Conservation (phyloP, 305 asterid genomes). For the Plantago lanceolata region DNA sequence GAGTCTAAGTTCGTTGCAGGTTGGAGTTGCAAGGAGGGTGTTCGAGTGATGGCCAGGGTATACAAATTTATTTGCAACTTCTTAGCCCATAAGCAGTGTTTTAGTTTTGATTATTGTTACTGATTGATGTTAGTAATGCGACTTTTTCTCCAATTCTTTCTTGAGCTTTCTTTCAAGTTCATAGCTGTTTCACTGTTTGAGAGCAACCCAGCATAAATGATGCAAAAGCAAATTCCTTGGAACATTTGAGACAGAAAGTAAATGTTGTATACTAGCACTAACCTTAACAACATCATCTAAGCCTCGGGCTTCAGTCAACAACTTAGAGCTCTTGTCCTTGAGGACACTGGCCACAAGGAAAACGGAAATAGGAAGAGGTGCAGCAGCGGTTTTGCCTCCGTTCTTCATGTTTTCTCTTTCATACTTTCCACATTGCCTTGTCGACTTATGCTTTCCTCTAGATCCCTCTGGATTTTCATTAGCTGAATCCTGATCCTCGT, state of each 20-base stretch:
- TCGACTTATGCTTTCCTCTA: constrained; percentile 54
- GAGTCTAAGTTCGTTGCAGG: too few relatives aligned
- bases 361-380: constrained; percentile 82
- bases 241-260: not conserved
- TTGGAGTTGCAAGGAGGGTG: too few relatives aligned
- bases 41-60: too few relatives aligned
- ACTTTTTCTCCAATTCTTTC: too few relatives aligned
- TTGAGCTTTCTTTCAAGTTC: too few relatives aligned
- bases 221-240: not conserved
- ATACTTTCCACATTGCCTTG: constrained; percentile 61
- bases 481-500: constrained; percentile 53
- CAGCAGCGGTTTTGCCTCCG: constrained; percentile 36
- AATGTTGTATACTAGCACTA: constrained; percentile 2
- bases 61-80: too few relatives aligned
- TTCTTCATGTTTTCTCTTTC: constrained; percentile 69
- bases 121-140: too few relatives aligned
- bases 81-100: too few relatives aligned
- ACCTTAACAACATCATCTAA: constrained; percentile 92
- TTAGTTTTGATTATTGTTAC: too few relatives aligned
- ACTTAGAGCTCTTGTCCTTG: constrained; percentile 65
- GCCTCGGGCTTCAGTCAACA: constrained; percentile 82
- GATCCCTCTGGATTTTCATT: constrained; percentile 51
- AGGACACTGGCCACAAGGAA: constrained; percentile 91
- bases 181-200: too few relatives aligned
- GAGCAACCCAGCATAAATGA: not conserved